Evolutionary conservation across 441 rosid species (phyloP), one percentile per base, ranked within the genome.

Genomic region (Populus hybrid): DNA sequence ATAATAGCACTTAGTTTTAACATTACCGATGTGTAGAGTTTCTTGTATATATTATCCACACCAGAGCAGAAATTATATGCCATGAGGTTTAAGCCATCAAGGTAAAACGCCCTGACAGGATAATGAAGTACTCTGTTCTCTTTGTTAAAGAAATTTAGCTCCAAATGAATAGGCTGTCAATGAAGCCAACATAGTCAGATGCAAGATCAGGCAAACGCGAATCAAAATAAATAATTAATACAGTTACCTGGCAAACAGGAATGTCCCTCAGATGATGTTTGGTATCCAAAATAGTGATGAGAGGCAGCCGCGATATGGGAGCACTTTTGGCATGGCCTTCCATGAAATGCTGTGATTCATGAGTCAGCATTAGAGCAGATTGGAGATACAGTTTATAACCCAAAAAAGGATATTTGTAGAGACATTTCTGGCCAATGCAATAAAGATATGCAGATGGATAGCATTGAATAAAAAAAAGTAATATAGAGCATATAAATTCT

Each of bases 271-370:
- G 90, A 74, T 84, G 92, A 86, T 93, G 91, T 76, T 85, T 93
- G n/a, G 94, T 75, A 85, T 93, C 92, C 78, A 89, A 78, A 70
- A 97, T 81, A 35, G 93, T 90, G 63, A 97, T 85, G 69, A 97
- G 96, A 73, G 99, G 99, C 82, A 97, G 81, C 74, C 98, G 91
- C 80, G 97, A 90, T 83, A 97, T 93, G 26, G 99, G 99, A 64
- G 94, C 88, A 82, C 89, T 93, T 91, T 92, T 93, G 72, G 99
- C 91, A 87, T 92, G 99, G 81, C 99, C 99, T 85, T 97, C 99
- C 99, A 97, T 92, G 78, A 93, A 95, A 88, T 97, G 99, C 99
- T 97, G 82, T 77, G 82, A 16, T 67, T 64, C 71, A 75, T 38
- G 50, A 80, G 69, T 70, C 77, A 79, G 75, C 64, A 11, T 69